Evolutionary conservation across 768 basidiomycete genomes (phyloP), one percentile per base, ranked within the genome.

Genomic region (Phanerochaete sordida): DNA sequence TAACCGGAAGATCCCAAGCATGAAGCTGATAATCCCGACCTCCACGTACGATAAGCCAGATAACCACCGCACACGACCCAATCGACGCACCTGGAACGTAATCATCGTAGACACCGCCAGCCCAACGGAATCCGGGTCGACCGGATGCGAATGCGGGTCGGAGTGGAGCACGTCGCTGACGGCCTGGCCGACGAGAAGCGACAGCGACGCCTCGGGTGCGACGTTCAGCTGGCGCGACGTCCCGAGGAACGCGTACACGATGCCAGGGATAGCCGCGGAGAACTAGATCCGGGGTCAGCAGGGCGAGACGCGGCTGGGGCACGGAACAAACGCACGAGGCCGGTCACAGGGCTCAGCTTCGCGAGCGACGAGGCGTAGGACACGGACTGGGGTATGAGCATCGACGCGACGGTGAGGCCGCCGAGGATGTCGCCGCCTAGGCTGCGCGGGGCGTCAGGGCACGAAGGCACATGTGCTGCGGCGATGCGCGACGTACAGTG

Each of bases 301-400:
- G 24, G 27, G 49, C 16, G 12, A 48, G 47, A 46, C 19, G 44
- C n/a, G 31, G 56, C 28, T 11, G 3, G 43, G 28, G 13, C 21
- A 21, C 23, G 33, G 33, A 16, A 13, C 9, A 33, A 23, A 56
- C 54, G 64, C 68, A 92, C 91, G 68, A 98, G 75, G 52, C 95
- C 95, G 46, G 92, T 83, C 2, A 92, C 82, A 13, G 95, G 94
- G 62, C 84, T 90, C 43, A 97, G 76, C 64, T 91, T 86, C 19
- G 95, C 93, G 12, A 98, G 77, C 0, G 93, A 90, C 2, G 90
- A 86, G 8, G 93, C 95, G 68, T 98, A 97, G 71, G 91, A 93
- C 70, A 97, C 90, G 1, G 92, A 91, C 71, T 92, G 88, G 6
- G 91, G 90, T 68, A 92, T 89, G 46, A 92, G 79, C 81, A 92